Percentiles rank a stretch among this genome's conserved stretches.
Conservation (phyloP, 345 rosid genomes). For the Salix caprea region DNA sequence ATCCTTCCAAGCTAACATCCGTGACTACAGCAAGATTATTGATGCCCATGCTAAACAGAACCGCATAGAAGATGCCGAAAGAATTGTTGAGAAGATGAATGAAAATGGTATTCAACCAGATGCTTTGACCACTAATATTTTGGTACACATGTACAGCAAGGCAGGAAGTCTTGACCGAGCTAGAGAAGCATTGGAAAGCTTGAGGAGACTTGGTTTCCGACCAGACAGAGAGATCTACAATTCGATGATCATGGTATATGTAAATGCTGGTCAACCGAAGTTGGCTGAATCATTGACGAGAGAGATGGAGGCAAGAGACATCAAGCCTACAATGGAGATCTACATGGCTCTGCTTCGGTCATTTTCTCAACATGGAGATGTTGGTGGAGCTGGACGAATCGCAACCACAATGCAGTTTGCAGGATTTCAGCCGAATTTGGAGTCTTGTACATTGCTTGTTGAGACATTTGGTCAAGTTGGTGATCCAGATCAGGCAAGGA, state of each 20-base stretch:
- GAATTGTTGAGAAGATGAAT: slow-evolving; percentile 63
- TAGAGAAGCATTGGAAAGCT: slow-evolving; percentile 55
- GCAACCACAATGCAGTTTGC: slow-evolving; percentile 41
- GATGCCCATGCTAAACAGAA: slow-evolving; percentile 58
- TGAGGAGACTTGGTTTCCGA: slow-evolving; percentile 57
- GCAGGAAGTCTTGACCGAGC: slow-evolving; percentile 69
- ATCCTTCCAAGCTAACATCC: slow-evolving; percentile 54
- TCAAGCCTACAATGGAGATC: slow-evolving; percentile 50
- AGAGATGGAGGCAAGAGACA: slow-evolving; percentile 51
- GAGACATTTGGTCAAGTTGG: slow-evolving; percentile 51
- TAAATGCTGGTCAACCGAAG: slow-evolving; percentile 54
- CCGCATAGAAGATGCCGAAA: slow-evolving; percentile 61
- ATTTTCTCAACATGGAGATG: slow-evolving; percentile 49
- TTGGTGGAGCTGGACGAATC: slow-evolving; percentile 42
- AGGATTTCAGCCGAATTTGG: slow-evolving; percentile 41
- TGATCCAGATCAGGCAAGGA: slow-evolving; percentile 57
- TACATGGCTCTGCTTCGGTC: slow-evolving; percentile 67
- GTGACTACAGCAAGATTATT: slow-evolving; percentile 68
- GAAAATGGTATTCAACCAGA: slow-evolving; percentile 60
- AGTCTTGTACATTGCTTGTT: slow-evolving; percentile 54
- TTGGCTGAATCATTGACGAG: slow-evolving; percentile 43
- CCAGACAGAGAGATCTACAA: slow-evolving; percentile 51
- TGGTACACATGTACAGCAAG: slow-evolving; percentile 70
- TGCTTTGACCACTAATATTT: slow-evolving; percentile 40
- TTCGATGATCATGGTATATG: slow-evolving; percentile 74